Conservation (phyloP, 2,329 filamentous ascomycete species). For the Trichophyton benhamiae region DNA sequence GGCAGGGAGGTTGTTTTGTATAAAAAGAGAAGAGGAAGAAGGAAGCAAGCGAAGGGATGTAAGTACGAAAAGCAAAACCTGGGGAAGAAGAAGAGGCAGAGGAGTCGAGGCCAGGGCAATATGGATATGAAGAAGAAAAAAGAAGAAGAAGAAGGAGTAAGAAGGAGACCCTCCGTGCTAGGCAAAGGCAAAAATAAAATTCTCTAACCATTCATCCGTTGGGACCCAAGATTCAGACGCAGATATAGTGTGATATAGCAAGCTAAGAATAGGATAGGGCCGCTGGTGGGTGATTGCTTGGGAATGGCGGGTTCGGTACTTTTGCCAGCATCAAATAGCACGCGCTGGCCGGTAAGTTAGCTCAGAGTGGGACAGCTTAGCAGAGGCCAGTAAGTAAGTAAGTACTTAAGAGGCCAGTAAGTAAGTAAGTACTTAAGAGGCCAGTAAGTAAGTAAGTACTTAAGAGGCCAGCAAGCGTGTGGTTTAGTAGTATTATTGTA, state of each 20-base stretch:
- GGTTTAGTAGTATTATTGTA: too few relatives aligned
- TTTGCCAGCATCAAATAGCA: background rate
- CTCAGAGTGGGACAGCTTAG: background rate
- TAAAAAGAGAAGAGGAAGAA: background rate
- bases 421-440: too few relatives aligned
- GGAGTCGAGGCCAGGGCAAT: background rate
- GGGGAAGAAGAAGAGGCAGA: background rate
- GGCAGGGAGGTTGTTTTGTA: background rate
- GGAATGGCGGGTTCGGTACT: background rate
- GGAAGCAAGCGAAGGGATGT: background rate
- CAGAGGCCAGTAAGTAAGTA: background rate
- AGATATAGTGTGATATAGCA: conserved; percentile 1
- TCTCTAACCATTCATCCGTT: background rate
- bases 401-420: background rate
- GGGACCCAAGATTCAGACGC: background rate
- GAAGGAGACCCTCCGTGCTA: background rate
- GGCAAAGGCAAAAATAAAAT: background rate
- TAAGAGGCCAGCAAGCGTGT: too few relatives aligned
- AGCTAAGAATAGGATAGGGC: background rate
- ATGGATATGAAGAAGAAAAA: too few relatives aligned
- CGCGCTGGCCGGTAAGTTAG: background rate
- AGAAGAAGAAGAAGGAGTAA: background rate
- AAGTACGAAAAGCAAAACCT: background rate
- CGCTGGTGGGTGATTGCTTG: too few relatives aligned
- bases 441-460: too few relatives aligned